phyloP scores from a whole-genome alignment of 768 basidiomycete genomes.

The Pulveroboletus sp. region DNA sequence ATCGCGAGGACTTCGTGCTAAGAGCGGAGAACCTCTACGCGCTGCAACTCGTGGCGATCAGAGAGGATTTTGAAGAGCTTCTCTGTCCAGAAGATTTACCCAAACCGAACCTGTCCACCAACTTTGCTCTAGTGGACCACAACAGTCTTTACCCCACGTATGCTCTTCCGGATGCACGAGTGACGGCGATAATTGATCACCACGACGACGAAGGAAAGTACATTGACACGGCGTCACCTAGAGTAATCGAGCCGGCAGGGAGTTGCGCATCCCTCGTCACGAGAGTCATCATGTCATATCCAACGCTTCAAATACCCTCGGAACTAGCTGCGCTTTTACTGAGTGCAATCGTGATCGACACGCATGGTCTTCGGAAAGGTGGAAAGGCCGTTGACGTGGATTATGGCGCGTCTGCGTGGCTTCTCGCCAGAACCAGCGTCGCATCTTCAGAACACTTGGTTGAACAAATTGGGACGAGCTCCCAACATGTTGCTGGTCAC shows the following conservation, averaged over 20 bases:
- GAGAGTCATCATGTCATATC: slow-evolving; percentile 22
- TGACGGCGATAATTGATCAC: slow-evolving; percentile 84
- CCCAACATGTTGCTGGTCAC: slow-evolving; percentile 34
- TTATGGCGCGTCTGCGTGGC: slow-evolving; percentile 54
- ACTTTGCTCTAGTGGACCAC: slow-evolving; percentile 87
- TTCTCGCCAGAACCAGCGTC: slow-evolving; percentile 55
- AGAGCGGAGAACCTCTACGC: slow-evolving; percentile 87
- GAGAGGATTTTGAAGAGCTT: slow-evolving; percentile 47
- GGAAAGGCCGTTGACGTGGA: slow-evolving; percentile 76
- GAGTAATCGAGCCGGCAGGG: slow-evolving; percentile 65
- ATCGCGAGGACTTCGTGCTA: slow-evolving; percentile 62
- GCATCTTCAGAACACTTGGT: slow-evolving; percentile 15
- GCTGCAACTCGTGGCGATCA: slow-evolving; percentile 53
- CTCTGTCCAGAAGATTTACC: slow-evolving; percentile 69
- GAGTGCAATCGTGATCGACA: slow-evolving; percentile 82
- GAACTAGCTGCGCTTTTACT: slow-evolving; percentile 78
- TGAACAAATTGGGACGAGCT: not conserved
- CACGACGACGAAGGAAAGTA: slow-evolving; percentile 81
- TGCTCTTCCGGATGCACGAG: slow-evolving; percentile 38
- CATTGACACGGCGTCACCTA: slow-evolving; percentile 54
- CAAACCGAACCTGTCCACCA: slow-evolving; percentile 36
- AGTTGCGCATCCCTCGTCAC: slow-evolving; percentile 74
- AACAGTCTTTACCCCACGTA: slow-evolving; percentile 59
- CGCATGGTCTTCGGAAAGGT: slow-evolving; percentile 66
- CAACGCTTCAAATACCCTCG: slow-evolving; percentile 34